A percentile compares a stretch with the other conserved stretches of the same genome.
phyloP scores from a whole-genome alignment of 2,329 filamentous ascomycete species.

The Fusarium acutatum region DNA sequence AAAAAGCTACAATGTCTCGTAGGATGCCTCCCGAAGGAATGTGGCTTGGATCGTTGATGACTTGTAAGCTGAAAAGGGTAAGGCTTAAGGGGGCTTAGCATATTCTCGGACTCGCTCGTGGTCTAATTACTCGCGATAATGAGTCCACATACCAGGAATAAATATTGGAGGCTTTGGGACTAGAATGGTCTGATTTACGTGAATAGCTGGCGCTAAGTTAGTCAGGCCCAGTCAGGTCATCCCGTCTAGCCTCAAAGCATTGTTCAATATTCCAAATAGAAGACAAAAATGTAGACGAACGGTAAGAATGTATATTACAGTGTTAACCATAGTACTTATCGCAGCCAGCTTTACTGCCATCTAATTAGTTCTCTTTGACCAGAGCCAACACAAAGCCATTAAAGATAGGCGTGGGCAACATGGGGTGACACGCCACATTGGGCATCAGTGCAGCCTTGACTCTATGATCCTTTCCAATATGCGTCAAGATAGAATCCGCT shows the following conservation, averaged over 20 bases:
- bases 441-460: constrained; percentile 41
- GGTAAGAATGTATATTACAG: background rate
- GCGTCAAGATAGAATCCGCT: constrained; percentile 31
- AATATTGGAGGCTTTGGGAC: background rate
- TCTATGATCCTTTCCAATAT: constrained; percentile 36
- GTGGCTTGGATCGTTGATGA: background rate
- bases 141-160: background rate
- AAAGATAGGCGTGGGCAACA: background rate
- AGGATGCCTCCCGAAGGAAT: background rate
- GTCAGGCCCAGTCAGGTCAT: no score
- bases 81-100: background rate
- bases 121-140: background rate
- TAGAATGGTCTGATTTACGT: background rate
- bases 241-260: background rate
- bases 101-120: background rate
- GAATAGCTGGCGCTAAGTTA: background rate
- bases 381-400: background rate
- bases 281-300: no score
- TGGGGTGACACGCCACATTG: background rate
- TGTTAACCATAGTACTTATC: rapidly evolving
- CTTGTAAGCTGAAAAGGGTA: background rate
- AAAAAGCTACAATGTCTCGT: background rate
- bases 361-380: background rate
- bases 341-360: no score
- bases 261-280: background rate